Percentiles rank a stretch among this genome's conserved stretches.
These are phyloP conservation scores for Cryptococcus sp. DNA, from an alignment of 1,284 basidiomycete species.

Conservation along the genomic window DNA sequence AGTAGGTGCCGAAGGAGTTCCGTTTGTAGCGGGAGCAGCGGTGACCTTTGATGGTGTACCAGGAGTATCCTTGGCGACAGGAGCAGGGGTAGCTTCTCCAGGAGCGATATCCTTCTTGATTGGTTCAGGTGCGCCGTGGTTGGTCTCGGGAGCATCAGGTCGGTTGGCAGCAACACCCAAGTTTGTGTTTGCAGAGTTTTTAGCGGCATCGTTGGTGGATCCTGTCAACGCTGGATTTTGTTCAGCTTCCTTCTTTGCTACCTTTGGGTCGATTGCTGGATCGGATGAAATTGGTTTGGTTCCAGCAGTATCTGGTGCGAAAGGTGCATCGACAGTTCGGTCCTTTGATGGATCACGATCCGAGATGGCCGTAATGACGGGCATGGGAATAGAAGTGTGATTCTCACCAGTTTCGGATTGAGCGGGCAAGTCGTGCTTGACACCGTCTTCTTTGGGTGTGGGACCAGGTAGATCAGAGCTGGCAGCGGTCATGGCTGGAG, in stretches of 20 bases:
- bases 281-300: conserved; percentile 22
- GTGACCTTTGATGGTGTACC: conserved; percentile 18
- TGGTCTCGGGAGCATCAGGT: conserved; percentile 10
- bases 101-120: conserved; percentile 1
- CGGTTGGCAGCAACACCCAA: conserved; percentile 1
- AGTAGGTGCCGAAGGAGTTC: conserved; percentile 7
- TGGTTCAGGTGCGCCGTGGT: conserved; percentile 1
- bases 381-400: conserved; percentile 35
- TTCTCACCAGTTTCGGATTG: conserved; percentile 35
- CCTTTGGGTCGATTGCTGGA: conserved; percentile 25
- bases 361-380: conserved; percentile 31
- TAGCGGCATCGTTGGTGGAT: conserved; percentile 1
- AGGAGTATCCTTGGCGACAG: conserved; percentile 8
- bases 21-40: conserved; percentile 9
- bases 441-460: conserved; percentile 10
- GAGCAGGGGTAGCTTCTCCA: background rate
- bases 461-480: conserved; percentile 8
- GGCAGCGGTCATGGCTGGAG: background rate
- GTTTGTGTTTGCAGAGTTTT: conserved; percentile 3
- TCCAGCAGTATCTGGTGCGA: conserved; percentile 17
- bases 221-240: conserved; percentile 6
- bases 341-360: conserved; percentile 37
- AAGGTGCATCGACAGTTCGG: conserved; percentile 20
- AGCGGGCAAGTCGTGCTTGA: conserved; percentile 32
- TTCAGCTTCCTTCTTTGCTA: conserved; percentile 31